Evolutionary conservation across 768 basidiomycete genomes (phyloP).

Genomic region (Pholiota microspora): DNA sequence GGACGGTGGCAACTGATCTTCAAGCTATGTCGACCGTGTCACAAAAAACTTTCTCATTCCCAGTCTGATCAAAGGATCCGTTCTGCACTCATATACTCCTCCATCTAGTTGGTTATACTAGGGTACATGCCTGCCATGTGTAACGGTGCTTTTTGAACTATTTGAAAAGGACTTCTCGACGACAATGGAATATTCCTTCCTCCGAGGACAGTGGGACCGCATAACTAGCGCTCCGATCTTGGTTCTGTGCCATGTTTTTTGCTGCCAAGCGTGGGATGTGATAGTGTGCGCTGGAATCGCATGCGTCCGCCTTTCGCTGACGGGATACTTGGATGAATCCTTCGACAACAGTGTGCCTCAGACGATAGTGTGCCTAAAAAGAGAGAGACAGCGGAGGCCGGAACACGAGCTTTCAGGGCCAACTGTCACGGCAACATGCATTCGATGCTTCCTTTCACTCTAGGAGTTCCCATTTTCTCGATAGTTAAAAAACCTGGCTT

Average conservation of each 20-base stretch:
- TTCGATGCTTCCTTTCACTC: slow-evolving; percentile 21
- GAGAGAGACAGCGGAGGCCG: slow-evolving; percentile 21
- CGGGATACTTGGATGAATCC: slow-evolving; percentile 13
- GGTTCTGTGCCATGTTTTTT: slow-evolving; percentile 18
- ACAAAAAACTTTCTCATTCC: no score
- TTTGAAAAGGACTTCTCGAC: not conserved
- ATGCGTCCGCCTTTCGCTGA: slow-evolving; percentile 16
- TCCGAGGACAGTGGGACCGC: slow-evolving; percentile 17
- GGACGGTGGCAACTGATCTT: not conserved
- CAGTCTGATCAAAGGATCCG: no score
- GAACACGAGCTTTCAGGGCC: slow-evolving; percentile 21
- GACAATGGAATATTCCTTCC: slow-evolving; percentile 3
- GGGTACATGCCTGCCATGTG: no score
- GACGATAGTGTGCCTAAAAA: slow-evolving; percentile 22
- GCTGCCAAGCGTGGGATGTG: slow-evolving; percentile 21
- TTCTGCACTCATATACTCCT: no score
- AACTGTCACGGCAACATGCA: slow-evolving; percentile 26
- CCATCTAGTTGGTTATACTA: no score
- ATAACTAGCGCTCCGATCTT: slow-evolving; percentile 18
- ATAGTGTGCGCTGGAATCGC: slow-evolving; percentile 8
- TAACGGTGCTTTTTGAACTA: no score
- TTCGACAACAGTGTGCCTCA: slow-evolving; percentile 9
- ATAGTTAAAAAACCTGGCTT: slow-evolving; percentile 9
- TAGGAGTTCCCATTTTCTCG: slow-evolving; percentile 12
- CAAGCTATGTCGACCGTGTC: no score